phyloP scores from a whole-genome alignment of 129 eudicot species.

The Erigeron canadensis region DNA sequence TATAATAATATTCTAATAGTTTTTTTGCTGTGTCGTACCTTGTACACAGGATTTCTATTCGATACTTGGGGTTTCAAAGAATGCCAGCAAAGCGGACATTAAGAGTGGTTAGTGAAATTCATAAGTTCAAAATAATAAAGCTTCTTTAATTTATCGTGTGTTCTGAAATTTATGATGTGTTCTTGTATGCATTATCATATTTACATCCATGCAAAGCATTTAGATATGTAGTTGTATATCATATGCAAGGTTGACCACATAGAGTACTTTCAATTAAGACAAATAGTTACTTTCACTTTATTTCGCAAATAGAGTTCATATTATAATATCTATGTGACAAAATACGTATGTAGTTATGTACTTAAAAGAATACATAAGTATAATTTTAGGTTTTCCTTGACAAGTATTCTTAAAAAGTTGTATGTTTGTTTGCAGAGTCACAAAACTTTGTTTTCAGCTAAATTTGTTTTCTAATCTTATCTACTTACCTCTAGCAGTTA shows the following conservation, averaged over 20 bases:
- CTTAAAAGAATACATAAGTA: not conserved
- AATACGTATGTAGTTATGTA: too few relatives aligned
- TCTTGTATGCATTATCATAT: slow-evolving; percentile 14
- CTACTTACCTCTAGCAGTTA: too few relatives aligned
- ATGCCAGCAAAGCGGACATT: slow-evolving; percentile 82
- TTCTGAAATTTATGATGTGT: not conserved
- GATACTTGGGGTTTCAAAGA: slow-evolving; percentile 79
- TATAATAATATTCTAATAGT: not conserved
- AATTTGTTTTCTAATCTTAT: too few relatives aligned
- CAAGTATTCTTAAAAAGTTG: not conserved
- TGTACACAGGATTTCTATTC: slow-evolving; percentile 73
- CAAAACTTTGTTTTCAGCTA: too few relatives aligned
- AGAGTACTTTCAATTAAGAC: not conserved
- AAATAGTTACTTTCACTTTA: not conserved
- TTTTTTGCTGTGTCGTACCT: slow-evolving; percentile 1
- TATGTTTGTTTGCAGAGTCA: too few relatives aligned
- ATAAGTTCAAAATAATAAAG: slow-evolving; percentile 9
- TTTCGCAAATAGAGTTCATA: not conserved
- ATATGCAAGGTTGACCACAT: not conserved
- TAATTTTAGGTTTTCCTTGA: not conserved
- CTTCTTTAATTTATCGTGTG: slow-evolving; percentile 13
- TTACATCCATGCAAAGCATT: slow-evolving; percentile 15
- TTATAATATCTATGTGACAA: not conserved
- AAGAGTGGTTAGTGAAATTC: slow-evolving; percentile 70
- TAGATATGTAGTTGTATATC: not conserved